phyloP scores from a whole-genome alignment of 2,329 filamentous ascomycete species.

The Onygena corvina region DNA sequence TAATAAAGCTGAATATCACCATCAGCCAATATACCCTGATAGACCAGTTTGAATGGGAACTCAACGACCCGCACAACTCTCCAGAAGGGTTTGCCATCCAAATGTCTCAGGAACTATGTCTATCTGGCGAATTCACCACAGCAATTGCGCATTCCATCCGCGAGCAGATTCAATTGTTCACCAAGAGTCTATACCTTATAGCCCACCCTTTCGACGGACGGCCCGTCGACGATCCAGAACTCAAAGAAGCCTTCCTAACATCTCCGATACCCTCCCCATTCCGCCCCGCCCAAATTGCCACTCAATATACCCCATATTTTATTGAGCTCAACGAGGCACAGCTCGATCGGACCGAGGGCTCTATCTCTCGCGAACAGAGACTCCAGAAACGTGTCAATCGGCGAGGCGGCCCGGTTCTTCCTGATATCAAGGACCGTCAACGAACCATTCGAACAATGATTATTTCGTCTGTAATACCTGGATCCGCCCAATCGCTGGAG shows the following conservation, averaged over 20 bases:
- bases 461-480: constrained; percentile 84
- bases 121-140: constrained; percentile 91
- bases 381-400: constrained; percentile 91
- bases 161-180: constrained; percentile 90
- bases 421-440: constrained; percentile 91
- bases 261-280: constrained; percentile 75
- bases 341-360: constrained; percentile 78
- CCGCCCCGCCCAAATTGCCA: constrained; percentile 80
- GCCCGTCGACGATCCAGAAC: constrained; percentile 81
- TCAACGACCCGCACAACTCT: constrained; percentile 87
- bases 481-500: constrained; percentile 65
- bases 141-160: constrained; percentile 96
- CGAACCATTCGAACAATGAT: constrained; percentile 85
- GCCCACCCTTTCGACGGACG: constrained; percentile 92
- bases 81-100: constrained; percentile 85
- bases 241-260: constrained; percentile 71
- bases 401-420: constrained; percentile 78
- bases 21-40: constrained; percentile 89
- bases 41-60: constrained; percentile 98
- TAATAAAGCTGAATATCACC: constrained; percentile 94
- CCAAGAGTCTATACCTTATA: constrained; percentile 80
- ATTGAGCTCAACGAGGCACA: constrained; percentile 90
- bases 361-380: constrained; percentile 84
- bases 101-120: constrained; percentile 79
- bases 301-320: constrained; percentile 85